These are phyloP conservation scores for Globisporangium sylvaticum DNA, from an alignment of 352 stramenopile genomes.

Conservation along the genomic window DNA sequence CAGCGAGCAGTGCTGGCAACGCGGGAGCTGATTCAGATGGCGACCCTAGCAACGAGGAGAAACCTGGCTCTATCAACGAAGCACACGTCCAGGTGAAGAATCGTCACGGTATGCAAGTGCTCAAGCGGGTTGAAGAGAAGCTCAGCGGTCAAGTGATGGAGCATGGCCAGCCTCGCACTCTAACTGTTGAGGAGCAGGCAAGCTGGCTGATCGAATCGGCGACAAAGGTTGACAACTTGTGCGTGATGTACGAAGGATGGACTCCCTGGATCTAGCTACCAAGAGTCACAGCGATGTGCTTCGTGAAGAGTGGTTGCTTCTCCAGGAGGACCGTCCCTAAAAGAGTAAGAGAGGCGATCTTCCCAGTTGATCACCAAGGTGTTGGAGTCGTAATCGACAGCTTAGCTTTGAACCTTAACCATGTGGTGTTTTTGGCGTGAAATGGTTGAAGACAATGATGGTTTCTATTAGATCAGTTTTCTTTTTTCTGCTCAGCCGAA, in stretches of 20 bases:
- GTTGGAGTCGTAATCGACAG: background rate
- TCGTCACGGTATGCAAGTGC: conserved; percentile 58
- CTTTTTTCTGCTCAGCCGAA: conserved; percentile 14
- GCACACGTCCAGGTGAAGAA: conserved; percentile 29
- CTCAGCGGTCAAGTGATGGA: conserved; percentile 50
- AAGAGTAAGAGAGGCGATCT: background rate
- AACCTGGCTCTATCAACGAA: background rate
- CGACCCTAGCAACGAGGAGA: background rate
- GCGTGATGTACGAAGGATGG: conserved; percentile 89
- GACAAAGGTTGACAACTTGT: conserved; percentile 79
- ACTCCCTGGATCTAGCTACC: conserved; percentile 76
- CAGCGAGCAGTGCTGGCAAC: conserved; percentile 3
- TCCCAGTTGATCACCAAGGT: no score
- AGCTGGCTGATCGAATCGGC: conserved; percentile 76
- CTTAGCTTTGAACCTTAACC: background rate
- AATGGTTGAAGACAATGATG: background rate
- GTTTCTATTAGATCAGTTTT: conserved; percentile 4
- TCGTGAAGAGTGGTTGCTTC: background rate
- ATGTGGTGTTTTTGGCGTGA: background rate
- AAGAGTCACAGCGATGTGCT: background rate
- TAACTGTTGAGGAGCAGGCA: conserved; percentile 75
- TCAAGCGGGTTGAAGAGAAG: conserved; percentile 75
- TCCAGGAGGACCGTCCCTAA: background rate
- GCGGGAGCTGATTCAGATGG: conserved; percentile 6
- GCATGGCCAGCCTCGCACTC: conserved; percentile 20